phyloP scores from a whole-genome alignment of 164 flowering plant species.

The Nymphaea colorata region DNA sequence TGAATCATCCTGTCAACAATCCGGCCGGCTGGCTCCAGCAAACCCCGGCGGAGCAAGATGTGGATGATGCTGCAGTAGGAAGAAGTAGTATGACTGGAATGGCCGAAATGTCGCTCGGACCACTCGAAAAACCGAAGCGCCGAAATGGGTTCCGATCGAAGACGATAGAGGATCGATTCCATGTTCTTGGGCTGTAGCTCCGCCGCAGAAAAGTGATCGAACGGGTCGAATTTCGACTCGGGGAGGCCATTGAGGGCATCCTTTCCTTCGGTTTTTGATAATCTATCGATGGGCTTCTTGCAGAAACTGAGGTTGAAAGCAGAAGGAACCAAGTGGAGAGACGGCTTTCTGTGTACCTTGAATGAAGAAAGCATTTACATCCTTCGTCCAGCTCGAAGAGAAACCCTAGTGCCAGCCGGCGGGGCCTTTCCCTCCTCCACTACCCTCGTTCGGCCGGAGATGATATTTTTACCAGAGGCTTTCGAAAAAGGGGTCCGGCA shows the following conservation, averaged over 20 bases:
- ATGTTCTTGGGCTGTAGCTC: constrained; percentile 17
- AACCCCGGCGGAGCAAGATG: constrained; percentile 18
- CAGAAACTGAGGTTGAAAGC: background rate
- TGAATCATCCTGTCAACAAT: constrained; percentile 23
- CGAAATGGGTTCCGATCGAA: constrained; percentile 22
- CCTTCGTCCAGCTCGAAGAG: background rate
- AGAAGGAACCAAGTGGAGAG: background rate
- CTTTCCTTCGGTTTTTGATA: constrained; percentile 1
- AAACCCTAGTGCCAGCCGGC: background rate
- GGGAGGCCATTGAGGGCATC: constrained; percentile 1
- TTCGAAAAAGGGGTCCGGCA: no score
- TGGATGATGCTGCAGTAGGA: constrained; percentile 22
- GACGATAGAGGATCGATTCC: constrained; percentile 16
- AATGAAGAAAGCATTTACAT: constrained; percentile 1
- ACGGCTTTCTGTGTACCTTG: background rate
- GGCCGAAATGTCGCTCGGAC: constrained; percentile 14
- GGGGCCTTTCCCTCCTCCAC: no score
- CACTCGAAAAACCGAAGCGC: constrained; percentile 28
- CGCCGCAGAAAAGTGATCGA: constrained; percentile 4
- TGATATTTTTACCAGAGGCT: no score
- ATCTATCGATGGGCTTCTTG: background rate
- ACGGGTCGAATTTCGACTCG: background rate
- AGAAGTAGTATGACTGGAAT: constrained; percentile 14
- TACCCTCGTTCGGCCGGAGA: no score
- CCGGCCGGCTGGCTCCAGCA: constrained; percentile 19